Percentiles rank a stretch among this genome's conserved stretches.
Conservation (phyloP, 129 eudicot species). For the Lonicera japonica region DNA sequence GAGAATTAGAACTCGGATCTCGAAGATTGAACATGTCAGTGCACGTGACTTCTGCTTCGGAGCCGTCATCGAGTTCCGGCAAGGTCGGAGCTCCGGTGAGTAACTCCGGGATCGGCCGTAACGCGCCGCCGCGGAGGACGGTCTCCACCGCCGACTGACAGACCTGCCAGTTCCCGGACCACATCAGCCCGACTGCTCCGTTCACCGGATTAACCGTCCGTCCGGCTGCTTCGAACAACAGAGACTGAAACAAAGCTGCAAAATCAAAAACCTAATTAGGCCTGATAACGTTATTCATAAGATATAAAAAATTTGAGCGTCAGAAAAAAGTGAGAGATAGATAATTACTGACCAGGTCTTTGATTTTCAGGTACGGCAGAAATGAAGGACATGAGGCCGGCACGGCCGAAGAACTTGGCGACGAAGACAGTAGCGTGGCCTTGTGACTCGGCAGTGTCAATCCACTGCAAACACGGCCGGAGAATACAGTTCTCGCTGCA, state of each 20-base stretch:
- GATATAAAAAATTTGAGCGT: not conserved
- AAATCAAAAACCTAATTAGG: not conserved
- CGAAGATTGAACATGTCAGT: slow-evolving; percentile 19
- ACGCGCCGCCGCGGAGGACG: slow-evolving; percentile 72
- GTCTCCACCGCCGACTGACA: slow-evolving; percentile 94
- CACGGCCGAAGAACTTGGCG: slow-evolving; percentile 95
- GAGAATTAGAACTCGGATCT: slow-evolving; percentile 15
- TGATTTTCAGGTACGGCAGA: slow-evolving; percentile 72
- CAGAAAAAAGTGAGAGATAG: not conserved
- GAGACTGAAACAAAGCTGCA: slow-evolving; percentile 85
- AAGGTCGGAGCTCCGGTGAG: slow-evolving; percentile 25
- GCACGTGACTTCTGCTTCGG: slow-evolving; percentile 32
- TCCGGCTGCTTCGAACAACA: slow-evolving; percentile 87
- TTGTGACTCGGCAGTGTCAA: slow-evolving; percentile 70
- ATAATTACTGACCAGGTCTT: slow-evolving; percentile 47
- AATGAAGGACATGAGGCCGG: slow-evolving; percentile 91
- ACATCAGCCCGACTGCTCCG: slow-evolving; percentile 87
- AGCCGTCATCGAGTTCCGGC: slow-evolving; percentile 38
- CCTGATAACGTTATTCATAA: not conserved
- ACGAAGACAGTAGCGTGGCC: slow-evolving; percentile 93
- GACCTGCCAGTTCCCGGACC: slow-evolving; percentile 92
- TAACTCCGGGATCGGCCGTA: slow-evolving; percentile 66
- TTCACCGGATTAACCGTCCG: slow-evolving; percentile 91
- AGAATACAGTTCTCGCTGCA: slow-evolving; percentile 77
- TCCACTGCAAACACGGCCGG: slow-evolving; percentile 85